Evolutionary conservation across 108 stramenopile genomes (phyloP).

Genomic region (Stephanodiscus minutulus): DNA sequence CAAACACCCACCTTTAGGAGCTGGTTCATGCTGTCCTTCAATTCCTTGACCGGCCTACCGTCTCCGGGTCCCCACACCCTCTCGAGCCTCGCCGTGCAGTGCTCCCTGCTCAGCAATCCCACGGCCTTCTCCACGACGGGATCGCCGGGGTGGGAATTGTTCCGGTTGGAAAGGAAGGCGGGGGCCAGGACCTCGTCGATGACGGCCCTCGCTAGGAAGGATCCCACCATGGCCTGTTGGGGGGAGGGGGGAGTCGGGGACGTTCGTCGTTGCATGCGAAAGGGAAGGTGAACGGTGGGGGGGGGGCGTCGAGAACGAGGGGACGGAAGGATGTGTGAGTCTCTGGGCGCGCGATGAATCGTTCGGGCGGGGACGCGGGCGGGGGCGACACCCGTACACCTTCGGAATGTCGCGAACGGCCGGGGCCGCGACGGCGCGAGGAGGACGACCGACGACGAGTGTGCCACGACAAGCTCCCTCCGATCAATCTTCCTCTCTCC

Average conservation of each 20-base stretch:
- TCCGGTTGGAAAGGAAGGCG: slow-evolving; percentile 89
- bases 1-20: slow-evolving; percentile 65
- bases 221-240: slow-evolving; percentile 84
- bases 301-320: no score
- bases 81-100: slow-evolving; percentile 90
- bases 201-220: slow-evolving; percentile 92
- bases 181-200: slow-evolving; percentile 96
- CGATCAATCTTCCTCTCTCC: no score
- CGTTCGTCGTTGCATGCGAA: background rate
- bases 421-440: no score
- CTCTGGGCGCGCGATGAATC: no score
- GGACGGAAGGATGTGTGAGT: no score
- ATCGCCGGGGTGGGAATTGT: slow-evolving; percentile 82
- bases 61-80: slow-evolving; percentile 97
- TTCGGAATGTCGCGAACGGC: no score
- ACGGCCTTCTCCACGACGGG: slow-evolving; percentile 88
- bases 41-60: slow-evolving; percentile 91
- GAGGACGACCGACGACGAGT: no score
- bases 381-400: no score
- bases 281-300: no score
- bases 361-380: no score
- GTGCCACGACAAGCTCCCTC: no score
- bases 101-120: slow-evolving; percentile 82
- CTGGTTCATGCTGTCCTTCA: slow-evolving; percentile 94
- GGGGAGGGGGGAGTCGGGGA: no score